A percentile compares a stretch with the other conserved stretches of the same genome.
phyloP scores from a whole-genome alignment of 1,284 basidiomycete species.

The Microbotryum scabiosae region DNA sequence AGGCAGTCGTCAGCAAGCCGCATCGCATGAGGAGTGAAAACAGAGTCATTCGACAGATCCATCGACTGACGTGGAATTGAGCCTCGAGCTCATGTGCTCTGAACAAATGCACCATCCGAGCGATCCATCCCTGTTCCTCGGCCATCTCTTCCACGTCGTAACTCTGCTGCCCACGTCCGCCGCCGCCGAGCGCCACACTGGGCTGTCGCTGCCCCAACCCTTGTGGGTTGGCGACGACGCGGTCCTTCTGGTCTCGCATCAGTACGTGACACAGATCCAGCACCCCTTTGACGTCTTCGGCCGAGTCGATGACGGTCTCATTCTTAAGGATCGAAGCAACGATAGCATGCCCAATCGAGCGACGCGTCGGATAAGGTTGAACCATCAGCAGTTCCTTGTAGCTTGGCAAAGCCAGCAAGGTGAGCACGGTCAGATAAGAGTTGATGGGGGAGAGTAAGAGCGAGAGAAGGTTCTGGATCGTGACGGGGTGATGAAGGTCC shows the following conservation, averaged over 20 bases:
- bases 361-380: conserved; percentile 79
- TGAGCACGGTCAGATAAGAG: conserved; percentile 86
- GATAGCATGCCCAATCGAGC: conserved; percentile 81
- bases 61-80: conserved; percentile 67
- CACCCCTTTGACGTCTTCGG: conserved; percentile 83
- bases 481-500: conserved; percentile 76
- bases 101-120: conserved; percentile 91
- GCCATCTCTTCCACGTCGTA: conserved; percentile 78
- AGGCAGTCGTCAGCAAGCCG: conserved; percentile 4
- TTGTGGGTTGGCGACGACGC: conserved; percentile 6
- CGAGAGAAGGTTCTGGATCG: conserved; percentile 76
- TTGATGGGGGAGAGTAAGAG: conserved; percentile 84
- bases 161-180: conserved; percentile 49
- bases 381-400: conserved; percentile 70
- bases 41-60: neutral
- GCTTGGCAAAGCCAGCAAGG: conserved; percentile 79
- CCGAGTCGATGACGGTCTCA: conserved; percentile 80
- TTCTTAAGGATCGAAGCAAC: conserved; percentile 88
- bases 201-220: conserved; percentile 25
- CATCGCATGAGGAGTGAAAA: neutral
- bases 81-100: conserved; percentile 67
- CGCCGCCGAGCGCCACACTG: conserved; percentile 47
- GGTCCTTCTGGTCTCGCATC: conserved; percentile 77
- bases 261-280: conserved; percentile 82
- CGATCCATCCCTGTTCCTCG: conserved; percentile 95